Percentiles rank a stretch among this genome's conserved stretches.
These are phyloP conservation scores for Teunomyces aglyptinius DNA, from an alignment of 805 yeast species.

Conservation along the genomic window DNA sequence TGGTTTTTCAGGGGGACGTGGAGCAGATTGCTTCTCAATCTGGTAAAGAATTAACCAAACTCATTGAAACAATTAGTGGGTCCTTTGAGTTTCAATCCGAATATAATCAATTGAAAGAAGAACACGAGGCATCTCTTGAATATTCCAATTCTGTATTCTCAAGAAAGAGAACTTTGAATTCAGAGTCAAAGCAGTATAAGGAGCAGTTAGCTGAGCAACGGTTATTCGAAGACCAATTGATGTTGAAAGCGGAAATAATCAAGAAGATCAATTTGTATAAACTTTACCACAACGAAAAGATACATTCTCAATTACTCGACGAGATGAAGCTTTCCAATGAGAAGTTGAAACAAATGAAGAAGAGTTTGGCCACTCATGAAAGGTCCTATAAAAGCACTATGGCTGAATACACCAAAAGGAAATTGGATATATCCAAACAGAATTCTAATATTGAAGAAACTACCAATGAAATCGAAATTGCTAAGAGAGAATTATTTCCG, in stretches of 20 bases:
- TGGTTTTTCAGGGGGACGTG: conserved; percentile 96
- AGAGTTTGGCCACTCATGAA: conserved; percentile 25
- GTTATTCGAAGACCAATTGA: conserved; percentile 54
- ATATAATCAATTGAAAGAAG: conserved; percentile 62
- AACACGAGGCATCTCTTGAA: conserved; percentile 64
- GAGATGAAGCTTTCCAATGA: conserved; percentile 36
- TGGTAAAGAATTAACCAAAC: conserved; percentile 64
- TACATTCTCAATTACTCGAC: conserved; percentile 32
- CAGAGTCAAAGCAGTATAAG: conserved; percentile 74
- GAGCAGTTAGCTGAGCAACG: conserved; percentile 75
- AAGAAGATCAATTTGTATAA: conserved; percentile 57
- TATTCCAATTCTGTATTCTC: conserved; percentile 62
- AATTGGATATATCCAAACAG: conserved; percentile 41
- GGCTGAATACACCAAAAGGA: conserved; percentile 46
- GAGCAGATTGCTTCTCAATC: conserved; percentile 90
- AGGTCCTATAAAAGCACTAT: conserved; percentile 23
- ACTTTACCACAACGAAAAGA: conserved; percentile 57
- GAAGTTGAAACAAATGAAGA: conserved; percentile 34
- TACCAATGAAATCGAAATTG: conserved; percentile 40
- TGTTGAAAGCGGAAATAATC: conserved; percentile 47
- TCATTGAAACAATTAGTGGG: conserved; percentile 84
- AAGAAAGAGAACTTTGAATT: conserved; percentile 64
- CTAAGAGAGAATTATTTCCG: conserved; percentile 57
- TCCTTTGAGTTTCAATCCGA: conserved; percentile 65
- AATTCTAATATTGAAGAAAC: conserved; percentile 36